These are phyloP conservation scores for Iris macrosiphon DNA, from an alignment of 106 monocot species.

Conservation along the genomic window DNA sequence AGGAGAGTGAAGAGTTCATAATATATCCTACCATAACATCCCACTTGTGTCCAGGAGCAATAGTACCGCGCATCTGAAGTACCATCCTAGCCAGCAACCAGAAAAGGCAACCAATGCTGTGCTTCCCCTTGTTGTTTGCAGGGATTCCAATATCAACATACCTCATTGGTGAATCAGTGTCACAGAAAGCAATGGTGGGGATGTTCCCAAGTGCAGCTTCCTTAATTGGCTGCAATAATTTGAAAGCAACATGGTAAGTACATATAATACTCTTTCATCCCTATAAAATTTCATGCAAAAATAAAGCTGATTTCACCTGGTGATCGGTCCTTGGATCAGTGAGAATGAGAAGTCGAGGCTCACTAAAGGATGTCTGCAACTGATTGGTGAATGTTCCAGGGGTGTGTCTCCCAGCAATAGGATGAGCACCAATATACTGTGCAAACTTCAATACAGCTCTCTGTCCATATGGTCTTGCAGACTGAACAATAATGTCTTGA, in stretches of 20 bases:
- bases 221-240: conserved; percentile 42
- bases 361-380: conserved; percentile 18
- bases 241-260: neutral
- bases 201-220: conserved; percentile 67
- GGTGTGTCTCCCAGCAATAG: conserved; percentile 44
- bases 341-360: conserved; percentile 17
- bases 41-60: conserved; percentile 58
- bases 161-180: conserved; percentile 68
- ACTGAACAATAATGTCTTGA: conserved; percentile 57
- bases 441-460: conserved; percentile 60
- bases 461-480: conserved; percentile 53
- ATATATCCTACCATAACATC: conserved; percentile 46
- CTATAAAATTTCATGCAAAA: no score
- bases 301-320: conserved; percentile 22
- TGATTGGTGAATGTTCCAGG: conserved; percentile 22
- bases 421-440: conserved; percentile 58
- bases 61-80: conserved; percentile 51
- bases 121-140: conserved; percentile 68
- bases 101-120: conserved; percentile 47
- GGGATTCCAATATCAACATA: conserved; percentile 72
- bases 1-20: no score
- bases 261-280: neutral
- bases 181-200: conserved; percentile 68
- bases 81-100: conserved; percentile 65
- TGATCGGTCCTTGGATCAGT: conserved; percentile 57